These are phyloP conservation scores for Aspergillus wentii DNA, from an alignment of 495 filamentous ascomycete species.

Conservation along the genomic window DNA sequence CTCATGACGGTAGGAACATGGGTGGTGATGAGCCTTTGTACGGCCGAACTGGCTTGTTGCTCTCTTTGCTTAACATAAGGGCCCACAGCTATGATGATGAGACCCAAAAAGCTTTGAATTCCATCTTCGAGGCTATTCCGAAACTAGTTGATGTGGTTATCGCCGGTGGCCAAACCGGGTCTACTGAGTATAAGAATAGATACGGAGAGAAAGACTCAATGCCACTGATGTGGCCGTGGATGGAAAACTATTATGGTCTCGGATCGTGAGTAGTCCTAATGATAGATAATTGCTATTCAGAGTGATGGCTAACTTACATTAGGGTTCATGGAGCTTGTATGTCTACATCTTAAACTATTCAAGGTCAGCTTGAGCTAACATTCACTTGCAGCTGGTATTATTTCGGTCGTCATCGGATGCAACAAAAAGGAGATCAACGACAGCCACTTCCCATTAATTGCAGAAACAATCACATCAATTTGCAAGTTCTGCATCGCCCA, in stretches of 20 bases:
- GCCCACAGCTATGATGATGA: constrained; percentile 14
- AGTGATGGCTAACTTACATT: background rate
- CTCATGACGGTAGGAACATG: constrained; percentile 24
- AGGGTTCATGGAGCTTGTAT: constrained; percentile 31
- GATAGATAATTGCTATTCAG: background rate
- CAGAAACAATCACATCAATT: constrained; percentile 33
- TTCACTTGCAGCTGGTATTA: constrained; percentile 29
- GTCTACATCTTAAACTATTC: constrained; percentile 3
- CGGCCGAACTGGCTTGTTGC: constrained; percentile 40
- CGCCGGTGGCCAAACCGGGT: constrained; percentile 28
- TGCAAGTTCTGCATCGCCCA: constrained; percentile 28
- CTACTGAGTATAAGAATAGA: constrained; percentile 19
- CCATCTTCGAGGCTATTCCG: constrained; percentile 22
- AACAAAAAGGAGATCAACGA: constrained; percentile 19
- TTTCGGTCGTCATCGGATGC: constrained; percentile 37
- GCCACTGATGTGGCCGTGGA: constrained; percentile 46
- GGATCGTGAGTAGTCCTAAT: constrained; percentile 29
- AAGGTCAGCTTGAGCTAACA: background rate
- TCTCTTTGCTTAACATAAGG: constrained; percentile 34
- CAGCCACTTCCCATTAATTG: constrained; percentile 28
- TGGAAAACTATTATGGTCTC: constrained; percentile 32
- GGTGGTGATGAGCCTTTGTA: constrained; percentile 40
- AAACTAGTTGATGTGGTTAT: constrained; percentile 30
- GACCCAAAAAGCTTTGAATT: constrained; percentile 11
- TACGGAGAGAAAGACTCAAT: constrained; percentile 28